Percentiles rank a stretch among this genome's conserved stretches.
These are phyloP conservation scores for Penicillium janthinellum DNA, from an alignment of 2,329 filamentous ascomycete species.

Conservation along the genomic window DNA sequence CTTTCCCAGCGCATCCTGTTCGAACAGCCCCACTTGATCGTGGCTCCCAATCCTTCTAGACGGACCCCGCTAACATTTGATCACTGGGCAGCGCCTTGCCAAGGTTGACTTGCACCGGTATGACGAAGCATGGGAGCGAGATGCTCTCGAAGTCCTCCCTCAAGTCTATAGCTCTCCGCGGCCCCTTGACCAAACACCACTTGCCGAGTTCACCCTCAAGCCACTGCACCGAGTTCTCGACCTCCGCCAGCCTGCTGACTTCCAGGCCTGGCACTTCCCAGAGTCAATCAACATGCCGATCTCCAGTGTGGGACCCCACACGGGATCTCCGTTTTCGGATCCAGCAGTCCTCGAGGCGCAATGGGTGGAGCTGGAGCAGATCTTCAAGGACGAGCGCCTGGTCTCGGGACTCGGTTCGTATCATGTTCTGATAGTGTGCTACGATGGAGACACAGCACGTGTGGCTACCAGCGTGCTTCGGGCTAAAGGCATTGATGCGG, in stretches of 20 bases:
- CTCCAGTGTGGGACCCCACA: conserved; percentile 34
- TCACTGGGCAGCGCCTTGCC: conserved; percentile 44
- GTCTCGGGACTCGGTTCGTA: conserved; percentile 31
- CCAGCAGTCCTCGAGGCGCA: conserved; percentile 46
- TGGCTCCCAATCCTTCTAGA: neutral
- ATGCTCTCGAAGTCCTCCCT: conserved; percentile 44
- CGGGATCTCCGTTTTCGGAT: conserved; percentile 52
- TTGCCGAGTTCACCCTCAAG: conserved; percentile 28
- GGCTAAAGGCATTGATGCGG: conserved; percentile 52
- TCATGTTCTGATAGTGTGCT: conserved; percentile 54
- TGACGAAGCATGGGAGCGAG: conserved; percentile 58
- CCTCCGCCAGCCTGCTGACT: conserved; percentile 48
- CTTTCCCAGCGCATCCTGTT: neutral
- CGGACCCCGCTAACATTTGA: neutral
- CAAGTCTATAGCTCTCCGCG: conserved; percentile 38
- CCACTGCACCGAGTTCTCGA: conserved; percentile 47
- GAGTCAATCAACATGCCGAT: conserved; percentile 51
- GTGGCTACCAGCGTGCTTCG: conserved; percentile 58
- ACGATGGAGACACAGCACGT: conserved; percentile 57
- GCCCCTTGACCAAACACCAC: conserved; percentile 21
- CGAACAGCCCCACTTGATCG: neutral
- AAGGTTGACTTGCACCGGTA: conserved; percentile 58
- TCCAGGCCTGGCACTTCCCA: conserved; percentile 47
- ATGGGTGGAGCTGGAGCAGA: conserved; percentile 52
- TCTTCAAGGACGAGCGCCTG: conserved; percentile 38